Evolutionary conservation across 2,329 filamentous ascomycete species (phyloP), one percentile per base, ranked within the genome.

Genomic region (Phialophora macrospora): DNA sequence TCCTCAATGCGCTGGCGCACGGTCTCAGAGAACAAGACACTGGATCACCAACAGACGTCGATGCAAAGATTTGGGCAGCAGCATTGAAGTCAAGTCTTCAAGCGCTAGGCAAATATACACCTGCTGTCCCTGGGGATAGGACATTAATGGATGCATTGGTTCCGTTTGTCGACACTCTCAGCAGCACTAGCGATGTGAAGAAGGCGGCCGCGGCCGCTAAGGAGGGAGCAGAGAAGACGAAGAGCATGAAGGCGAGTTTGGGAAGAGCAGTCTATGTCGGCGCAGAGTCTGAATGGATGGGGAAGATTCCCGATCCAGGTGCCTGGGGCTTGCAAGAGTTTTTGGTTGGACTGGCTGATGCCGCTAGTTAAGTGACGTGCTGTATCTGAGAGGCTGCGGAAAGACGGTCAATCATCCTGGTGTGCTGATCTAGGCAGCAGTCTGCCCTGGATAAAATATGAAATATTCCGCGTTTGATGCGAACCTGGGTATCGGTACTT

Each of bases 91-190:
- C 87, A 71, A 91, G 92, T 60, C 86, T 90, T 68, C 82, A 88
- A 22, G 87, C 89, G 1, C 81, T 99, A 64, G 85, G 84, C 41
- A 90, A 84, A 74, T 98, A 98, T 78, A 99, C 95, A 1, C 93
- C 94, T 0, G 95, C 95, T 0, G 87, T 89, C 60, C 90, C 90
- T 0, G 95, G 95, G 30, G 95, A 99, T 76, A 85, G 95, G 58
- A 99, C 95, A 0, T 81, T 98, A 41, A 86, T 98, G 38, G 95
- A 99, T 78, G 93, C 94, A 1, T 82, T 99, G 57, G 86, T 91
- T 68, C 95, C 95, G 1, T 99, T 98, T 75, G 88, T 96, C 59
- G 85, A 92, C 51, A 86, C 84, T 2, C 83, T 98, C 2, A 82
- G 79, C 6, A 78, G 84, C 73, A 88, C 87, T 0, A 86, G 86